Percentiles rank a stretch among this genome's conserved stretches.
Conservation (phyloP, 1,284 basidiomycete genomes). For the Erythrobasidium hasegawianum region DNA sequence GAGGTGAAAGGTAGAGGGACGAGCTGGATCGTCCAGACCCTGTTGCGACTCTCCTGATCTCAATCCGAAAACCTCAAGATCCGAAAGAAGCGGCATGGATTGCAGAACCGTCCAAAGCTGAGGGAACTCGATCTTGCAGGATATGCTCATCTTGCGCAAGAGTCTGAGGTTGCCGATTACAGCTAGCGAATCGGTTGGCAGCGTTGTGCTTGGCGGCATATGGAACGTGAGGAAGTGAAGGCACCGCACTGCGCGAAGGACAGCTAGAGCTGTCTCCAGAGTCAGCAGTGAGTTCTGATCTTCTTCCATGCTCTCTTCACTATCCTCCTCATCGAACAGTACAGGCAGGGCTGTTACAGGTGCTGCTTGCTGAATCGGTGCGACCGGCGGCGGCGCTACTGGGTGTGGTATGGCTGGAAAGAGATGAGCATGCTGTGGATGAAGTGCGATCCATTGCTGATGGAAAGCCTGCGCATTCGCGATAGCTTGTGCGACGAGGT, state of each 20-base stretch:
- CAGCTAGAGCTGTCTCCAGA: slow-evolving; percentile 4
- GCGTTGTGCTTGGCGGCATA: background rate
- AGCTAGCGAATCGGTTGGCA: background rate
- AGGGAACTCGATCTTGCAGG: background rate
- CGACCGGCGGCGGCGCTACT: background rate
- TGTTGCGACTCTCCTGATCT: background rate
- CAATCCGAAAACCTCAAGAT: slow-evolving; percentile 10
- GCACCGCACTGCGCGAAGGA: slow-evolving; percentile 12
- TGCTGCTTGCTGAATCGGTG: background rate
- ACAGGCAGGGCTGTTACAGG: background rate
- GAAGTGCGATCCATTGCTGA: background rate
- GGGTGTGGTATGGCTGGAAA: background rate
- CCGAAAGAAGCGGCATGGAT: background rate
- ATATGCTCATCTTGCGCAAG: slow-evolving; percentile 25
- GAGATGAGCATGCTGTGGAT: slow-evolving; percentile 1
- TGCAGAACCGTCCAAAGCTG: slow-evolving; percentile 16
- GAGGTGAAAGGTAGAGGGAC: slow-evolving; percentile 3
- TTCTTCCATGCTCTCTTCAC: background rate
- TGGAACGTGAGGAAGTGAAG: slow-evolving; percentile 16
- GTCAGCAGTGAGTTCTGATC: background rate
- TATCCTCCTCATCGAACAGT: background rate
- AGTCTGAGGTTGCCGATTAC: background rate
- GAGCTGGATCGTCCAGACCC: background rate
- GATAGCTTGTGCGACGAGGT: background rate
- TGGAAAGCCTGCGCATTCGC: slow-evolving; percentile 4